A percentile compares a stretch with the other conserved stretches of the same genome.
Conservation (phyloP, 2,329 filamentous ascomycete genomes). For the Hortaea werneckii region DNA sequence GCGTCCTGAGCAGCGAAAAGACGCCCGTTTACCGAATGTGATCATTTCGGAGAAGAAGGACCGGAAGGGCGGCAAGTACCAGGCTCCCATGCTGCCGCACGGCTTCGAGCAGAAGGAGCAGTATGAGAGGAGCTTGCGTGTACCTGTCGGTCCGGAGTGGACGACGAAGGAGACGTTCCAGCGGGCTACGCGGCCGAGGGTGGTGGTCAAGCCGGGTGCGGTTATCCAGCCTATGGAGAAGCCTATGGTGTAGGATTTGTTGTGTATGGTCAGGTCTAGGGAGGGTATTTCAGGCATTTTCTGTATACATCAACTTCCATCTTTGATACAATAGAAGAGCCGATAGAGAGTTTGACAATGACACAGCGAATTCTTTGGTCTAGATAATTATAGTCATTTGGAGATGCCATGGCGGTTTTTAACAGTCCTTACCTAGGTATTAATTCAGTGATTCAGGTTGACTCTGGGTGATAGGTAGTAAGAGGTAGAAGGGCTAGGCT, state of each 20-base stretch:
- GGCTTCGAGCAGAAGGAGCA: conserved; percentile 80
- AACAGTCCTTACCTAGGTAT: too few species aligned
- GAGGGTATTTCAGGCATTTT: too few species aligned
- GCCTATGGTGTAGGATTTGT: conserved; percentile 44
- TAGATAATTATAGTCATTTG: too few species aligned
- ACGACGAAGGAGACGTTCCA: conserved; percentile 93
- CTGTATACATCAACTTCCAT: too few species aligned
- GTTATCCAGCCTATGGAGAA: conserved; percentile 80
- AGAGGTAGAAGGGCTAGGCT: too few species aligned
- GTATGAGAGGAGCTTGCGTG: conserved; percentile 77
- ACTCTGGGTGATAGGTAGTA: too few species aligned
- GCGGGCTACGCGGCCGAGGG: conserved; percentile 73
- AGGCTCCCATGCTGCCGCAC: conserved; percentile 74
- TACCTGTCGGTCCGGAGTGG: conserved; percentile 92
- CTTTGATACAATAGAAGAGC: too few species aligned
- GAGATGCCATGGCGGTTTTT: too few species aligned
- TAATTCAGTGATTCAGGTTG: too few species aligned
- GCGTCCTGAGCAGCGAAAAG: conserved; percentile 66
- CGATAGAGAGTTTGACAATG: too few species aligned
- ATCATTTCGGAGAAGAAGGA: conserved; percentile 87
- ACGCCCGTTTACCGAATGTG: conserved; percentile 70
- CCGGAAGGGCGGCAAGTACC: conserved; percentile 85
- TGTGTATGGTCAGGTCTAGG: too few species aligned
- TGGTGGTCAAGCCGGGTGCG: conserved; percentile 76
- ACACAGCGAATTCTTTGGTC: too few species aligned